Percentiles rank a stretch among this genome's conserved stretches.
These are phyloP conservation scores for Cutaneotrichosporon dermatis DNA, from an alignment of 1,284 basidiomycete species.

Conservation along the genomic window DNA sequence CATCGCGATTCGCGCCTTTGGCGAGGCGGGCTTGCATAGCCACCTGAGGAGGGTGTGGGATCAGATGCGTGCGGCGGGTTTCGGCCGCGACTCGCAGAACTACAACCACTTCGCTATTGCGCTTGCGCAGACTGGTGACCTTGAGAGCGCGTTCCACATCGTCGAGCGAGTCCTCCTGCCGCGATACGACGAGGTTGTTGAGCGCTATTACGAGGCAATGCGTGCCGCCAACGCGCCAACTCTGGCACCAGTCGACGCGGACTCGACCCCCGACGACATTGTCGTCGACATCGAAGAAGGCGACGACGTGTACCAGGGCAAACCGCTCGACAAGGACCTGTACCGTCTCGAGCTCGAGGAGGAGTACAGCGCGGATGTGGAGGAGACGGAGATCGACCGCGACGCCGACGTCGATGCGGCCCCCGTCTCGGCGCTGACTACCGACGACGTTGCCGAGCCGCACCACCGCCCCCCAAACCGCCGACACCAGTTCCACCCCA, in stretches of 20 bases:
- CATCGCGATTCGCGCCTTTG: constrained; percentile 74
- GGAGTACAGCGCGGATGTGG: background rate
- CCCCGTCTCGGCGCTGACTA: background rate
- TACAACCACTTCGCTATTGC: constrained; percentile 83
- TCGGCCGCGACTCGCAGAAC: constrained; percentile 82
- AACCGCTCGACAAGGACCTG: background rate
- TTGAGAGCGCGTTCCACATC: constrained; percentile 75
- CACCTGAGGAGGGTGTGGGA: constrained; percentile 69
- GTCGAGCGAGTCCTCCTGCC: constrained; percentile 74
- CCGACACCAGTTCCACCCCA: constrained; percentile 17
- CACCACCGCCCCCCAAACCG: constrained; percentile 30
- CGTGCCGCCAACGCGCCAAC: constrained; percentile 10
- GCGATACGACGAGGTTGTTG: constrained; percentile 50
- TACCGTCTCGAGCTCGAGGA: background rate
- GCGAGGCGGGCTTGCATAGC: constrained; percentile 59
- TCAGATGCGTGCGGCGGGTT: constrained; percentile 61
- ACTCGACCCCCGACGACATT: constrained; percentile 6
- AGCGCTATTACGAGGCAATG: constrained; percentile 20
- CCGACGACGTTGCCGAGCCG: constrained; percentile 14
- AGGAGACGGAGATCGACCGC: background rate
- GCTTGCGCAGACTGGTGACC: constrained; percentile 71
- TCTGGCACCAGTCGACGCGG: constrained; percentile 52
- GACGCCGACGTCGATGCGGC: background rate
- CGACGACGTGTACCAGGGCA: background rate
- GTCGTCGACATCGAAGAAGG: constrained; percentile 9